These are phyloP conservation scores for Fusarium nurragi DNA, from an alignment of 2,329 filamentous ascomycete genomes.

Conservation along the genomic window DNA sequence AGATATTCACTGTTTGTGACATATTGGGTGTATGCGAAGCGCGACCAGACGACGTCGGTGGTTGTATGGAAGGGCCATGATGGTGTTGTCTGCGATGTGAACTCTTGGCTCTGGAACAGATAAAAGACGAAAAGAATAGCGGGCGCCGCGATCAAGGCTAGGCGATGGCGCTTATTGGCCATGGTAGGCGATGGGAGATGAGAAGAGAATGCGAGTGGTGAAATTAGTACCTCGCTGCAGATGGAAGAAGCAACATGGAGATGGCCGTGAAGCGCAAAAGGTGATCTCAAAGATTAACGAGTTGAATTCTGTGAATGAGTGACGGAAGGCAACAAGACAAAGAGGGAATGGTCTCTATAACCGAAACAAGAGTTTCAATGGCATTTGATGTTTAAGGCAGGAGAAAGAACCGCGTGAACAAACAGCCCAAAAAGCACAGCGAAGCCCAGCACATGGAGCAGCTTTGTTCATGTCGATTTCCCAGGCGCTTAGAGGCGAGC, in stretches of 20 bases:
- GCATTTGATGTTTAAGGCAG: background rate
- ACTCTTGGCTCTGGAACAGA: background rate
- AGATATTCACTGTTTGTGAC: conserved; percentile 58
- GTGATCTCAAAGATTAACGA: background rate
- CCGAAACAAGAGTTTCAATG: background rate
- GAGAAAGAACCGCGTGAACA: background rate
- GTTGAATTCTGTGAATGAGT: background rate
- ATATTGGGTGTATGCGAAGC: conserved; percentile 60
- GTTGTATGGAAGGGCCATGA: background rate
- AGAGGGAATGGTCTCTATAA: background rate
- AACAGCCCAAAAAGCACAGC: background rate
- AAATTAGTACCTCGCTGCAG: background rate
- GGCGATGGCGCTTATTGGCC: conserved; percentile 4
- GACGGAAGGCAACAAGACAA: background rate
- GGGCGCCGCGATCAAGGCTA: background rate
- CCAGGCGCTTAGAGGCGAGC: background rate
- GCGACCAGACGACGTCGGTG: conserved; percentile 18
- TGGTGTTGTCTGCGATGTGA: background rate
- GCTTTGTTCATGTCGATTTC: background rate
- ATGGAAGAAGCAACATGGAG: background rate
- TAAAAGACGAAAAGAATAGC: background rate
- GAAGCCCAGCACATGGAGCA: background rate
- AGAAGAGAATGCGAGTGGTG: background rate
- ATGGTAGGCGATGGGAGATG: background rate
- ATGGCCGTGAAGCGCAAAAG: background rate